These are phyloP conservation scores for Phlebiopsis flavidoalba DNA, from an alignment of 768 basidiomycete species.

Conservation along the genomic window DNA sequence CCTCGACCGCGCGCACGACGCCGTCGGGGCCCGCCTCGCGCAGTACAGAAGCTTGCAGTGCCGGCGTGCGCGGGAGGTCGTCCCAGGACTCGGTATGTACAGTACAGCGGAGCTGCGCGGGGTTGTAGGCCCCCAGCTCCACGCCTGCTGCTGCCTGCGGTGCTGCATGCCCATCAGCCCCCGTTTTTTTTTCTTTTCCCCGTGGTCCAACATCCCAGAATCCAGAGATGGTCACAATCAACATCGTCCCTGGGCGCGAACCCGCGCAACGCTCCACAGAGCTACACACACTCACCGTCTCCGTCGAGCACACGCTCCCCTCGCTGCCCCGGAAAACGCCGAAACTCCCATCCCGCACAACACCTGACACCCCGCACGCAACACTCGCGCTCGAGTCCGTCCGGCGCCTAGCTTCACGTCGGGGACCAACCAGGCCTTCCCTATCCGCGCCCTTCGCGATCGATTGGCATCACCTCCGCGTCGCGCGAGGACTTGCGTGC, in stretches of 20 bases:
- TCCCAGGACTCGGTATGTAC: too few species aligned
- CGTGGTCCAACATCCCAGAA: too few species aligned
- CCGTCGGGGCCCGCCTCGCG: slow-evolving; percentile 39
- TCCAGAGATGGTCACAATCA: too few species aligned
- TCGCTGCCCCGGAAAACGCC: slow-evolving; percentile 37
- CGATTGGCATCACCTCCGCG: slow-evolving; percentile 45
- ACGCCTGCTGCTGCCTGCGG: neutral
- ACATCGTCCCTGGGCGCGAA: slow-evolving; percentile 20
- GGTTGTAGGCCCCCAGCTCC: slow-evolving; percentile 50
- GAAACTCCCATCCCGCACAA: slow-evolving; percentile 10
- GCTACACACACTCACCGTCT: slow-evolving; percentile 10
- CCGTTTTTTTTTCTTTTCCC: too few species aligned
- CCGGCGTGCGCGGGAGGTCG: slow-evolving; percentile 49
- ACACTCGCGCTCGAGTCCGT: slow-evolving; percentile 17
- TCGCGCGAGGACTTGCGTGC: slow-evolving; percentile 34
- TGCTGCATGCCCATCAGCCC: neutral
- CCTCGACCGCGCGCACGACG: slow-evolving; percentile 47
- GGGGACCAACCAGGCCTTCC: slow-evolving; percentile 59
- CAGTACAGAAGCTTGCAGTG: slow-evolving; percentile 47
- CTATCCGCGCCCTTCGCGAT: slow-evolving; percentile 57
- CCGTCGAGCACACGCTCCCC: slow-evolving; percentile 21
- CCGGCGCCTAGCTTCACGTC: slow-evolving; percentile 34
- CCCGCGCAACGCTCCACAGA: neutral
- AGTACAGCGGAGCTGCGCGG: slow-evolving; percentile 65
- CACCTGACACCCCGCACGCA: slow-evolving; percentile 10